phyloP scores from a whole-genome alignment of 148 eudicot species.

The Arctostaphylos glauca region DNA sequence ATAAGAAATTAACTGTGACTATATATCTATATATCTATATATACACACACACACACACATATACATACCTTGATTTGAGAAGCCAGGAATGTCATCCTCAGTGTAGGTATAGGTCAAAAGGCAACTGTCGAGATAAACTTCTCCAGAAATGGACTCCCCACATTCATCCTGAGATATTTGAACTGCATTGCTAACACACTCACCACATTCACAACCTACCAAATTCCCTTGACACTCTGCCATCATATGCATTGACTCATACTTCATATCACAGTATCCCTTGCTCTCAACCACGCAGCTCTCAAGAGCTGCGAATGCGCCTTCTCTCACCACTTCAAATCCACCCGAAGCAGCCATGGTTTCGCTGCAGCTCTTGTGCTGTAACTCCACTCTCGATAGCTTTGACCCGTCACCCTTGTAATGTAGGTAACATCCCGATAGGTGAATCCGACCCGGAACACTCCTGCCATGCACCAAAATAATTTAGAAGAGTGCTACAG shows the following conservation, averaged over 20 bases:
- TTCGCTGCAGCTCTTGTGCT: conserved; percentile 2
- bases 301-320: not conserved
- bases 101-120: not conserved
- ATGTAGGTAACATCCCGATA: not conserved
- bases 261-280: not conserved
- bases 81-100: not conserved
- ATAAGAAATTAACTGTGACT: too few species aligned
- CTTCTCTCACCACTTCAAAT: not conserved
- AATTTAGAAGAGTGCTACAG: too few species aligned
- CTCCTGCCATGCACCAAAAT: not conserved
- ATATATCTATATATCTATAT: too few species aligned
- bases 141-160: conserved; percentile 1
- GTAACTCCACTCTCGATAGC: not conserved
- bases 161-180: conserved; percentile 5
- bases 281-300: not conserved
- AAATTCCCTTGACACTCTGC: conserved; percentile 9
- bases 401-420: not conserved
- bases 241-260: conserved; percentile 1
- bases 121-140: conserved; percentile 4
- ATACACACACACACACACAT: too few species aligned
- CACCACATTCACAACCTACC: not conserved
- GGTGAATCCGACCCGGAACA: not conserved
- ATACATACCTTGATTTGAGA: not conserved
- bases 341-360: not conserved
- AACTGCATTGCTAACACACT: not conserved